phyloP scores from a whole-genome alignment of 2,329 filamentous ascomycete genomes.

The Sclerotinia glacialis region DNA sequence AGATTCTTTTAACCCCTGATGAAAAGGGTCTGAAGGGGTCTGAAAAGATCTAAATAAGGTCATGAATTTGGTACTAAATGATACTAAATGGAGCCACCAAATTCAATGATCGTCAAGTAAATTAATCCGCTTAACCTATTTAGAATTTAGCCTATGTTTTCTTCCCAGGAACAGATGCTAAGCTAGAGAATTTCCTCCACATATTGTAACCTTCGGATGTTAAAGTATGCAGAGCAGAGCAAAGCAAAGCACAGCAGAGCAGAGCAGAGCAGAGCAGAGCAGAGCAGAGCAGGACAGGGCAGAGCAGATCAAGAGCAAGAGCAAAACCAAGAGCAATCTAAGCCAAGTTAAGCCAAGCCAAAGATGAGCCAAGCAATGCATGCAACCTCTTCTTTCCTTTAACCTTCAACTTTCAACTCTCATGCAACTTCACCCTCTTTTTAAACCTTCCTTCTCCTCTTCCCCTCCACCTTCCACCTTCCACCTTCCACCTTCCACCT shows the following conservation, averaged over 20 bases:
- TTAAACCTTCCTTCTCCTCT: neutral
- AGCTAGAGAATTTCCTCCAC: neutral
- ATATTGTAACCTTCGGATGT: neutral
- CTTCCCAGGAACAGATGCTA: neutral
- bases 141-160: neutral
- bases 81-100: neutral
- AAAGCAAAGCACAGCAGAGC: neutral
- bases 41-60: neutral
- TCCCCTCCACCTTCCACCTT: no score
- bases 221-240: neutral
- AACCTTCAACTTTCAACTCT: no score
- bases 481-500: no score
- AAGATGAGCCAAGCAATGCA: neutral
- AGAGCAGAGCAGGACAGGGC: neutral
- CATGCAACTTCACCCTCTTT: neutral
- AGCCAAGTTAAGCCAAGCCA: neutral
- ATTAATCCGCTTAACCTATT: neutral
- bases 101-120: neutral
- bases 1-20: slow-evolving; percentile 4
- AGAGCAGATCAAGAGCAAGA: neutral
- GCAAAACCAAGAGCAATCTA: no score
- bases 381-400: neutral
- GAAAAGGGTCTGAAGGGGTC: neutral
- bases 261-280: neutral
- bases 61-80: neutral